Percentiles rank a stretch among this genome's conserved stretches.
Conservation (phyloP, 2,329 filamentous ascomycete genomes). For the Colletotrichum limetticola region DNA sequence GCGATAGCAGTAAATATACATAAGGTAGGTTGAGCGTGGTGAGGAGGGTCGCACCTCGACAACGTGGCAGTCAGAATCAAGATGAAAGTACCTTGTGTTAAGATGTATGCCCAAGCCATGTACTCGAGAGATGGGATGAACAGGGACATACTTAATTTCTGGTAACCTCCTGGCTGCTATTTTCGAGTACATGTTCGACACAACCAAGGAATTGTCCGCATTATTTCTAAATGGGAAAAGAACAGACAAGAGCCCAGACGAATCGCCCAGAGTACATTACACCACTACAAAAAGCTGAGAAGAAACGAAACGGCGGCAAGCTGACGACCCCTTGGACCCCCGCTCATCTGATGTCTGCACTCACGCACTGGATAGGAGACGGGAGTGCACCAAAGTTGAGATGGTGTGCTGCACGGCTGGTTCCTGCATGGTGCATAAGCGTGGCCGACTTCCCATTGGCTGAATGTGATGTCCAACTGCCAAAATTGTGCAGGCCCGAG, state of each 20-base stretch:
- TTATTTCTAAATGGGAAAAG: neutral
- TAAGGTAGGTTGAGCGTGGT: neutral
- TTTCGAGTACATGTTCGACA: conserved; percentile 11
- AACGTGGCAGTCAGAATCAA: conserved; percentile 9
- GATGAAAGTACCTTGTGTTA: neutral
- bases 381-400: conserved; percentile 19
- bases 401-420: conserved; percentile 22
- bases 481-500: conserved; percentile 23
- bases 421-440: conserved; percentile 29
- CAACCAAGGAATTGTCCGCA: conserved; percentile 3
- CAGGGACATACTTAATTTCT: conserved; percentile 9
- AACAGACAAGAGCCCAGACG: conserved; percentile 2
- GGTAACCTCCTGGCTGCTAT: neutral
- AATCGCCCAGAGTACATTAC: neutral
- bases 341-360: neutral
- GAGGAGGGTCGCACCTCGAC: neutral
- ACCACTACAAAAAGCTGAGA: neutral
- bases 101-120: neutral
- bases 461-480: neutral
- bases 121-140: conserved; percentile 15
- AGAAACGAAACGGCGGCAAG: conserved; percentile 27
- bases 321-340: conserved; percentile 9
- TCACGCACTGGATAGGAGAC: conserved; percentile 26
- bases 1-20: neutral
- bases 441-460: conserved; percentile 9